Evolutionary conservation across 306 rosid genomes (phyloP).

Genomic region (Abrus precatorius): DNA sequence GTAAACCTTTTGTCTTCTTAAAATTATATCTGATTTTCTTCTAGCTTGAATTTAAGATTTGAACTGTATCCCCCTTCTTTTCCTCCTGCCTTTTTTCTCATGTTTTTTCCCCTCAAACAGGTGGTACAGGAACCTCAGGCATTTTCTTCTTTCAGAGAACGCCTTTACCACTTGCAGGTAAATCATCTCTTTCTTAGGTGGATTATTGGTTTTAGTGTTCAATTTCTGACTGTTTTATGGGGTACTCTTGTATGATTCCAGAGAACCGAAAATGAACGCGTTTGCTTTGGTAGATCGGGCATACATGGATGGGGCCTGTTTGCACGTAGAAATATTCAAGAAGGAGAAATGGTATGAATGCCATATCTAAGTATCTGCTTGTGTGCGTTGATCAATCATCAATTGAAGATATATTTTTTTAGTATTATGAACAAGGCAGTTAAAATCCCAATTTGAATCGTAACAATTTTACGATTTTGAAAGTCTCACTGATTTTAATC

Average conservation of each 20-base stretch:
- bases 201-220: constrained; percentile 35
- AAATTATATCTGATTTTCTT: constrained; percentile 38
- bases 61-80: not conserved
- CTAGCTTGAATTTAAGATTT: constrained; percentile 33
- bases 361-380: constrained; percentile 27
- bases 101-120: constrained; percentile 53
- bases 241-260: constrained; percentile 53
- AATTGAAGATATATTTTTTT: not conserved
- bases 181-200: constrained; percentile 44
- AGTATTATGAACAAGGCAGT: not conserved
- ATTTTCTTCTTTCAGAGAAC: constrained; percentile 94
- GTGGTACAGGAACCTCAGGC: constrained; percentile 67
- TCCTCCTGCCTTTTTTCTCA: not conserved
- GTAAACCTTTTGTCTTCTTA: constrained; percentile 57
- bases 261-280: constrained; percentile 93
- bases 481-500: too few species aligned
- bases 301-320: constrained; percentile 99
- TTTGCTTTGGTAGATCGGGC: constrained; percentile 99
- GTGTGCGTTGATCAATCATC: constrained; percentile 31
- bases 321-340: constrained; percentile 92
- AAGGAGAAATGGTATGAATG: constrained; percentile 94
- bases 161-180: constrained; percentile 91
- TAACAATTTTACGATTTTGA: too few species aligned
- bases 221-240: constrained; percentile 53
- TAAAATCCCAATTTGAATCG: too few species aligned